Evolutionary conservation across 2,329 filamentous ascomycete genomes (phyloP).

Genomic region (Colletotrichum phormii): DNA sequence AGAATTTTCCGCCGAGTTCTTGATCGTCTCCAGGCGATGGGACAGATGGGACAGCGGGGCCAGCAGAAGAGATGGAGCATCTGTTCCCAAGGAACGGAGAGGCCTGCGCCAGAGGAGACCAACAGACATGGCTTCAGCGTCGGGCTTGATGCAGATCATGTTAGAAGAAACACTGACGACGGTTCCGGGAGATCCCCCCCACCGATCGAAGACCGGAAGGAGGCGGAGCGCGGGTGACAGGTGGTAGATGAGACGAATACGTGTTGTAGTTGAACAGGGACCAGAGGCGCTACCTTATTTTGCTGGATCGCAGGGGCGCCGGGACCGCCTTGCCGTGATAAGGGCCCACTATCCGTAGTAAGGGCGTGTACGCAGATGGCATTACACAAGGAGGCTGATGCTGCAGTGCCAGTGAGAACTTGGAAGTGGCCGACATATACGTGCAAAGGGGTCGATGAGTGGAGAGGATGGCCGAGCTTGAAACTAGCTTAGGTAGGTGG

Average conservation of each 20-base stretch:
- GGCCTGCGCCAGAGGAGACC: constrained; percentile 7
- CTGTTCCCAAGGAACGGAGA: background rate
- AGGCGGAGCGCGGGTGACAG: constrained; percentile 39
- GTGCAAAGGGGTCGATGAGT: constrained; percentile 23
- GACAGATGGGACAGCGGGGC: constrained; percentile 4
- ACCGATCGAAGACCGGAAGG: constrained; percentile 42
- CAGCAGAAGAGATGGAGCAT: background rate
- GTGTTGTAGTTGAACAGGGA: constrained; percentile 26
- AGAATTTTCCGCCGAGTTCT: constrained; percentile 28
- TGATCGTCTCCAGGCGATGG: constrained; percentile 21
- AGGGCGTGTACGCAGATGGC: constrained; percentile 14
- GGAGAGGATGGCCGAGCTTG: constrained; percentile 22
- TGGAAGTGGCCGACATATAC: background rate
- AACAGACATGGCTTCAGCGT: constrained; percentile 19
- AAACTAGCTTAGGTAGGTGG: constrained; percentile 7
- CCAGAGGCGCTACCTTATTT: constrained; percentile 33
- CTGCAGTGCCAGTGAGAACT: background rate
- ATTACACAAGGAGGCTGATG: constrained; percentile 10
- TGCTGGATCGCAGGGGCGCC: constrained; percentile 20
- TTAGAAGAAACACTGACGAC: constrained; percentile 40
- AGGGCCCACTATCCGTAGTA: constrained; percentile 6
- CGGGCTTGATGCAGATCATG: constrained; percentile 36
- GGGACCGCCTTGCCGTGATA: constrained; percentile 16
- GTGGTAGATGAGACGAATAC: constrained; percentile 42
- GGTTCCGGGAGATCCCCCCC: constrained; percentile 35